Evolutionary conservation across 2,329 filamentous ascomycete genomes (phyloP), one percentile per base, ranked within the genome.

Genomic region (Beauveria australis): DNA sequence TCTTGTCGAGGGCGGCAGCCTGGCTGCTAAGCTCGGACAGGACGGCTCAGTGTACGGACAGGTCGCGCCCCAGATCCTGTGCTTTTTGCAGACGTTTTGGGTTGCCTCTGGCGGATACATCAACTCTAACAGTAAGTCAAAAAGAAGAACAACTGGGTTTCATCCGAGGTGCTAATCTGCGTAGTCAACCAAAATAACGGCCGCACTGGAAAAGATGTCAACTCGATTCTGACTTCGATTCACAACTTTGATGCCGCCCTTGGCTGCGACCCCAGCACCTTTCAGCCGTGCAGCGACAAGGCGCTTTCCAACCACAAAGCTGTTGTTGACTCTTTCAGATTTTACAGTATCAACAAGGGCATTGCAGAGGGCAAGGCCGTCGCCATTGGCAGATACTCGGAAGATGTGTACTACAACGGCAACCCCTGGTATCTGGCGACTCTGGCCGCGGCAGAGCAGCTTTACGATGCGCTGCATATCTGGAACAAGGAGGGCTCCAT

Each of bases 391-490:
- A 78, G 88, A 62, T 91, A 91, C 69, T 74, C 85, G 0, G 87
- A 90, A 71, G 89, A 95, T 66, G 73, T 78, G 4, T 94, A 93
- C 73, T 88, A 87, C 72, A 84, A 84, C 63, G 89, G 89, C 1
- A 92, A 94, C 71, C 90, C 90, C 1, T 94, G 90, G 90, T 89
- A 91, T 67, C 79, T 93, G 14, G 82, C 82, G 66, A 93, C 88
- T 1, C 78, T 91, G 33, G 89, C 89, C 1, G 89, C 89, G 0
- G 91, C 89, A 3, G 90, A 94, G 73, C 87, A 89, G 69, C 81
- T 95, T 3, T 93, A 92, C 70, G 86, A 89, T 66, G 87, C 90
- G 1, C 68, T 92, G 1, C 86, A 87, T 65, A 84, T 88, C 54
- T 93, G 89, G 88, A 79, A 87, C 63, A 73, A 77, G 41, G 72